A percentile compares a stretch with the other conserved stretches of the same genome.
phyloP scores from a whole-genome alignment of 176 grass and related monocot genomes.

The Oryza nivara region DNA sequence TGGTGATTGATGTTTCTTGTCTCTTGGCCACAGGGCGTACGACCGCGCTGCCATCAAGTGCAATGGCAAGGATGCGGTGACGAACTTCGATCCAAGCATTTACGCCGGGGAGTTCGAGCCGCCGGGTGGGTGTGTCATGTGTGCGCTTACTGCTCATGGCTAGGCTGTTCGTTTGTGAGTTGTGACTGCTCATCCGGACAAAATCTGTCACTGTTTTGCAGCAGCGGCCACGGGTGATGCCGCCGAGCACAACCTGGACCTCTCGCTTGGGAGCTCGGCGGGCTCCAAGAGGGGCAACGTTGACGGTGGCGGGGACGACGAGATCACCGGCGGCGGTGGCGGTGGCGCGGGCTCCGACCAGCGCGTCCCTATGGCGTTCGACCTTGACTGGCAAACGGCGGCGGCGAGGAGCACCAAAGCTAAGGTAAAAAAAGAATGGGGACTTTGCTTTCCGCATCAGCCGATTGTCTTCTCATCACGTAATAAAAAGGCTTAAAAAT shows the following conservation, averaged over 20 bases:
- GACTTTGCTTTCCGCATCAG: background rate
- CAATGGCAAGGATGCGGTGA: conserved; percentile 85
- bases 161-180: background rate
- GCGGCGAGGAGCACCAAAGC: conserved; percentile 56
- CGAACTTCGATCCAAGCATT: conserved; percentile 77
- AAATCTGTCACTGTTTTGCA: background rate
- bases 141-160: background rate
- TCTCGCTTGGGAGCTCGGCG: conserved; percentile 78
- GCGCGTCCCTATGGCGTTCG: conserved; percentile 60
- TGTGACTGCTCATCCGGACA: background rate
- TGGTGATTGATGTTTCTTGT: conserved; percentile 43
- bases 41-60: conserved; percentile 86
- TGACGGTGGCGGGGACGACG: conserved; percentile 48
- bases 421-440: conserved; percentile 48
- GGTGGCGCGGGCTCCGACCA: conserved; percentile 44
- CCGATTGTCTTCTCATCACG: background rate
- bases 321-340: conserved; percentile 6
- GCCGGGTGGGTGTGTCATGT: conserved; percentile 9
- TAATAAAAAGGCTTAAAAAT: background rate
- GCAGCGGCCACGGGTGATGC: background rate
- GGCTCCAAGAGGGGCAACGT: conserved; percentile 57
- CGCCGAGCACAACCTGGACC: conserved; percentile 82
- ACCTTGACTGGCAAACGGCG: conserved; percentile 62
- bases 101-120: conserved; percentile 72
- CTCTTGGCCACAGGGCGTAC: conserved; percentile 62